These are phyloP conservation scores for Magnusiomyces suaveolens DNA, from an alignment of 1,139 yeast species.

Conservation along the genomic window DNA sequence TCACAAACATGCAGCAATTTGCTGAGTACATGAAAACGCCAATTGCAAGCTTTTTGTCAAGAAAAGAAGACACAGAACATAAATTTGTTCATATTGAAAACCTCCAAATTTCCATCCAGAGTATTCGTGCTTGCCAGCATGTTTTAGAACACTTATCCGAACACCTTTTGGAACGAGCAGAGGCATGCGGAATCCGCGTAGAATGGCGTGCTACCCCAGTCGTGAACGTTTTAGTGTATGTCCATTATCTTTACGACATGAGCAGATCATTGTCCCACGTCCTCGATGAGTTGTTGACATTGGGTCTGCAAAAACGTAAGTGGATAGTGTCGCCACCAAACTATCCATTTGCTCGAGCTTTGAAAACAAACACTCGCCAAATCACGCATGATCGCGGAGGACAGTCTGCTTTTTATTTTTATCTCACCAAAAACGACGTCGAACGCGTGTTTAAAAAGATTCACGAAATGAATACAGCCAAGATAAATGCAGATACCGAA, in stretches of 20 bases:
- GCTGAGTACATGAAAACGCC: constrained; percentile 13
- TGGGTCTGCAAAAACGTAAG: constrained; percentile 17
- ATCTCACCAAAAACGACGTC: constrained; percentile 38
- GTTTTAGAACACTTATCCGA: background rate
- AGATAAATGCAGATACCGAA: no score
- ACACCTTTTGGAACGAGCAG: background rate
- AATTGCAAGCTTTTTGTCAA: background rate
- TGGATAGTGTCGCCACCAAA: constrained; percentile 33
- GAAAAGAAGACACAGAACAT: background rate
- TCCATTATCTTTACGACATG: constrained; percentile 16
- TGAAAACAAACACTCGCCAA: constrained; percentile 36
- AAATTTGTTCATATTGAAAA: background rate
- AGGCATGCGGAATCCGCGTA: background rate
- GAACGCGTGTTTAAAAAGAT: constrained; percentile 41
- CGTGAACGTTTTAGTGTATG: constrained; percentile 10
- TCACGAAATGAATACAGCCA: constrained; percentile 35
- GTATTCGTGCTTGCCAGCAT: background rate
- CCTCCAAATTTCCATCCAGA: background rate
- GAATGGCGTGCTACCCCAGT: constrained; percentile 5
- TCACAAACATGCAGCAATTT: constrained; percentile 5
- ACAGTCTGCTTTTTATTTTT: constrained; percentile 36
- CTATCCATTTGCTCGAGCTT: constrained; percentile 36
- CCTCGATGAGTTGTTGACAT: constrained; percentile 13
- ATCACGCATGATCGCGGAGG: constrained; percentile 43
- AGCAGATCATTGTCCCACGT: constrained; percentile 13